Evolutionary conservation across 2,329 filamentous ascomycete species (phyloP).

Genomic region (Reticulascus tulasneorum): DNA sequence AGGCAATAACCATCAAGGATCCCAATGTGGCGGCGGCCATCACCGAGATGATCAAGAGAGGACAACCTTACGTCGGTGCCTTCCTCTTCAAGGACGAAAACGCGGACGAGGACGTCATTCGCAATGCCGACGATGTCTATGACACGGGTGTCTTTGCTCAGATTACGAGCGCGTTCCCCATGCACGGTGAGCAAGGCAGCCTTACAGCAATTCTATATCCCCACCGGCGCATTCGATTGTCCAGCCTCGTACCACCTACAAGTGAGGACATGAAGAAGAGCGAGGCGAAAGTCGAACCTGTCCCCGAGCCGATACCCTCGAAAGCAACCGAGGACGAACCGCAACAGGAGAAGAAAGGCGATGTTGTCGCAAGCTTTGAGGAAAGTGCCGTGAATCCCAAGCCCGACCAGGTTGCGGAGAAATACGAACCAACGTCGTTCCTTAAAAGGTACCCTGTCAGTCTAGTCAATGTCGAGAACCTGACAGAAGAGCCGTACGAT

Average conservation of each 20-base stretch:
- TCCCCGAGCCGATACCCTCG: constrained; percentile 55
- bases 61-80: constrained; percentile 94
- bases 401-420: constrained; percentile 43
- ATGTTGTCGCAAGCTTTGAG: constrained; percentile 96
- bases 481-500: constrained; percentile 84
- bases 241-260: constrained; percentile 70
- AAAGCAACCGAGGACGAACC: constrained; percentile 51
- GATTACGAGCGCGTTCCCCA: constrained; percentile 92
- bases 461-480: constrained; percentile 91
- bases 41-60: constrained; percentile 92
- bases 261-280: constrained; percentile 47
- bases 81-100: constrained; percentile 97
- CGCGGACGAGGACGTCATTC: constrained; percentile 89
- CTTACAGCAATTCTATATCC: constrained; percentile 94
- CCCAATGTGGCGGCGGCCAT: constrained; percentile 88
- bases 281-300: constrained; percentile 44
- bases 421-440: constrained; percentile 87
- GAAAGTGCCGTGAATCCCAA: constrained; percentile 66
- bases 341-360: constrained; percentile 70
- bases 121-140: constrained; percentile 85
- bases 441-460: constrained; percentile 88
- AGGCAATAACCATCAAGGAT: constrained; percentile 94
- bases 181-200: constrained; percentile 77
- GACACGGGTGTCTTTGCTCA: constrained; percentile 97
- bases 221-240: constrained; percentile 89